Evolutionary conservation across 495 filamentous ascomycete species (phyloP), one percentile per base, ranked within the genome.

Genomic region (Talaromyces borbonicus): DNA sequence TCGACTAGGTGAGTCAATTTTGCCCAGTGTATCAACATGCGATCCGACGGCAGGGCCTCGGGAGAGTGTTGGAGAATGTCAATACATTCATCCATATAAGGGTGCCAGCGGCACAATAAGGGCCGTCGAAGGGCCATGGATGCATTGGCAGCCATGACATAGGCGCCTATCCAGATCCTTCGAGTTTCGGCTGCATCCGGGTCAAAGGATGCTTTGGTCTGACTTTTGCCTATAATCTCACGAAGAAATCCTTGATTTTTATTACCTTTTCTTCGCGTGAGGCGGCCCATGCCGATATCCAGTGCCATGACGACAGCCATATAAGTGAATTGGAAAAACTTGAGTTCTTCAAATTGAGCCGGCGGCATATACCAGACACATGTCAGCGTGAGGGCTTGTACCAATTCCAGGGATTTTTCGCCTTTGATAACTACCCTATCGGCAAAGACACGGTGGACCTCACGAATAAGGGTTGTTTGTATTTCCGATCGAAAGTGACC

Each of bases 281-380:
- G 60, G 41, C 72, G 74, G 6, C 86, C 81, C 24, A 97, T 73
- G 0, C 89, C 90, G 31, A 96, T 73, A 56, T 98, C 92, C 53
- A 96, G 80, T 9, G 80, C 85, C 78, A 96, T 83, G 29, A 84
- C 69, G 25, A 86, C 84, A 5, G 88, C 83, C 33, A 86, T 74
- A 53, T 89, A 81, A 23, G 86, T 78, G 32, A 87, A 72, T 62
- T 86, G 84, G 61, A 89, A 88, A 58, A 87, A 89, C 53, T 87
- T 87, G 52, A 87, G 71, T 60, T 89, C 81, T 50, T 89, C 84
- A 38, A 78, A 83, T 43, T 78, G 67, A 49, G 85, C 77, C 0
- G 85, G 84, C 22, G 84, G 81, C 51, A 74, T 82, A 56, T 89
- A 89, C 83, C 83, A 88, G 19, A 81, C 66, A 15, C 75, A 73